These are phyloP conservation scores for Bidens hawaiensis DNA, from an alignment of 140 eudicot species.

Conservation along the genomic window DNA sequence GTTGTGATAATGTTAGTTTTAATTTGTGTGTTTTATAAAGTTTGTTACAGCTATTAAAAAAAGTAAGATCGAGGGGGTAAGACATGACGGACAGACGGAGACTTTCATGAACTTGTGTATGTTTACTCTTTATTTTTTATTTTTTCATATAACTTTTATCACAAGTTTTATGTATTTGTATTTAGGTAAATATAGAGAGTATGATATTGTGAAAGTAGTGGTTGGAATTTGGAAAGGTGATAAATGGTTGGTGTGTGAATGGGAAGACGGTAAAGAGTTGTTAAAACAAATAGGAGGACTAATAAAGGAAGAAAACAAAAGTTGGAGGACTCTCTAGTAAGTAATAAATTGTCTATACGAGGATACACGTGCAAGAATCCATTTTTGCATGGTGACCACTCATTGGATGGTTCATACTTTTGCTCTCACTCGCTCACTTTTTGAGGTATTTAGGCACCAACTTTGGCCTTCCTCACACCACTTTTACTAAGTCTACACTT, in stretches of 20 bases:
- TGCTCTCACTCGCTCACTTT: constrained; percentile 7
- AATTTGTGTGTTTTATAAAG: too few relatives aligned
- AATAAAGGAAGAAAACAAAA: constrained; percentile 3
- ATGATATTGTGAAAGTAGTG: constrained; percentile 19
- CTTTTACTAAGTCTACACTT: constrained; percentile 16
- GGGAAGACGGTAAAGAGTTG: constrained; percentile 7
- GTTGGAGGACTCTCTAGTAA: constrained; percentile 26
- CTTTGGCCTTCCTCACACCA: constrained; percentile 26
- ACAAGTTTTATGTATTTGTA: too few relatives aligned
- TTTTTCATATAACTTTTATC: too few relatives aligned
- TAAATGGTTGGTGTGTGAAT: constrained; percentile 17
- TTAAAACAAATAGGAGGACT: constrained; percentile 6
- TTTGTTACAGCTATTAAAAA: too few relatives aligned
- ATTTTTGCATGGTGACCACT: constrained; percentile 24
- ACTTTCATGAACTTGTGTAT: too few relatives aligned
- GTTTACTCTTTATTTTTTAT: too few relatives aligned
- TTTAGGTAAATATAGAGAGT: too few relatives aligned
- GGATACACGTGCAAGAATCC: constrained; percentile 26
- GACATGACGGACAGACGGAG: too few relatives aligned
- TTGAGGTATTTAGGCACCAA: constrained; percentile 22
- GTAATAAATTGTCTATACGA: constrained; percentile 20
- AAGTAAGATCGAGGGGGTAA: too few relatives aligned
- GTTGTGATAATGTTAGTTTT: too few relatives aligned
- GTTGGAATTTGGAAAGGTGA: constrained; percentile 33
- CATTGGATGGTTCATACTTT: constrained; percentile 15